Conservation (phyloP, 139 green algal genomes). For the Monoraphidium neglectum region DNA sequence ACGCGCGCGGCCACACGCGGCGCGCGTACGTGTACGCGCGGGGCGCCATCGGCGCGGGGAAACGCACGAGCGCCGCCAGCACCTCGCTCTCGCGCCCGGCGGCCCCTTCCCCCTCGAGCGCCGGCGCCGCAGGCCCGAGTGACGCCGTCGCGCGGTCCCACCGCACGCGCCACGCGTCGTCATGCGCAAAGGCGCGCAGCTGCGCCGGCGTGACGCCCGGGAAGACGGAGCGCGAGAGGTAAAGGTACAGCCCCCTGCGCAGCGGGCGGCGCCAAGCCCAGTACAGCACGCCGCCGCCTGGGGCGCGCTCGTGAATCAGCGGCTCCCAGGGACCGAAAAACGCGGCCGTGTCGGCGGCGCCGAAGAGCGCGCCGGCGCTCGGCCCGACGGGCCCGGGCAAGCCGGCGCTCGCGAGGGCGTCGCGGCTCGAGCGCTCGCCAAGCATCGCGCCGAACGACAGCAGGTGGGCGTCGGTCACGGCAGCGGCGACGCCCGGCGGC, state of each 20-base stretch:
- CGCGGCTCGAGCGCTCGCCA: slow-evolving; percentile 36
- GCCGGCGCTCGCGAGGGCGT: slow-evolving; percentile 27
- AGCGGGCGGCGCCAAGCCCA: slow-evolving; percentile 58
- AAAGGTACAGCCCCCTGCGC: slow-evolving; percentile 63
- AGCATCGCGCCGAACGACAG: slow-evolving; percentile 64
- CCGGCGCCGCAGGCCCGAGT: neutral
- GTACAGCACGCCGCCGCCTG: slow-evolving; percentile 53
- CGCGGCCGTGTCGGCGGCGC: slow-evolving; percentile 20
- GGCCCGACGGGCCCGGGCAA: slow-evolving; percentile 26
- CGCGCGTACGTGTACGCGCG: slow-evolving; percentile 74
- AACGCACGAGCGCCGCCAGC: slow-evolving; percentile 61
- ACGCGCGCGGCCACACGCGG: slow-evolving; percentile 60
- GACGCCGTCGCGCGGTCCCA: slow-evolving; percentile 58
- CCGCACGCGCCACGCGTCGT: slow-evolving; percentile 35
- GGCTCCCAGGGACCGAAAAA: slow-evolving; percentile 49
- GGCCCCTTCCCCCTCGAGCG: no score
- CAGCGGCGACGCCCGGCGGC: no score
- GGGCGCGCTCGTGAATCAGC: slow-evolving; percentile 37
- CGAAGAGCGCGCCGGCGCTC: slow-evolving; percentile 41
- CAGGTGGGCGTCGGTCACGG: slow-evolving; percentile 59
- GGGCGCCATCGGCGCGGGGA: slow-evolving; percentile 67
- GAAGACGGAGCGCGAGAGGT: slow-evolving; percentile 43
- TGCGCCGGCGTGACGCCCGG: slow-evolving; percentile 46
- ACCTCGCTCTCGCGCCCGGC: slow-evolving; percentile 42
- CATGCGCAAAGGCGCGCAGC: slow-evolving; percentile 62